phyloP scores from a whole-genome alignment of 2,329 filamentous ascomycete species.

The Geosmithia morbida region DNA sequence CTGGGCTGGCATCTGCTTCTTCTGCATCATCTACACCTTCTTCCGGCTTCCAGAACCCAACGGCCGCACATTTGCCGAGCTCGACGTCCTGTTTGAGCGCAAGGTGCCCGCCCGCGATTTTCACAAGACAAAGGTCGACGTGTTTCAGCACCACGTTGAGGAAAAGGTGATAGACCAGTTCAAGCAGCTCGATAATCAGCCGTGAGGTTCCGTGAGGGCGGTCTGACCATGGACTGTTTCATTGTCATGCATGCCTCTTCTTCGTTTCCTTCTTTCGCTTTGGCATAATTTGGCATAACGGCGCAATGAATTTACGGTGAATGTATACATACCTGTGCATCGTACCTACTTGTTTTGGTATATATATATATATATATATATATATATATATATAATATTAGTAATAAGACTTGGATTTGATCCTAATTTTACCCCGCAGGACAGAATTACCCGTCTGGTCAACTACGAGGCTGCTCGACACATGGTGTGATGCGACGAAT shows the following conservation, averaged over 20 bases:
- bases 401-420: background rate
- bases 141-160: constrained; percentile 37
- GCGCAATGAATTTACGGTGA: background rate
- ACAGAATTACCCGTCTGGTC: background rate
- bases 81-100: constrained; percentile 73
- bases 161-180: constrained; percentile 32
- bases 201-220: background rate
- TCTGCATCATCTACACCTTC: constrained; percentile 62
- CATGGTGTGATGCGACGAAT: background rate
- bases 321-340: background rate
- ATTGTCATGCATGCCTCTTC: background rate
- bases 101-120: constrained; percentile 61
- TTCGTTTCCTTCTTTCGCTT: background rate
- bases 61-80: constrained; percentile 71
- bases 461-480: too few species aligned
- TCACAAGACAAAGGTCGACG: constrained; percentile 39
- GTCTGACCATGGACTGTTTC: background rate
- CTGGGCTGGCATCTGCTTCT: constrained; percentile 69
- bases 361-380: background rate
- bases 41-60: constrained; percentile 52
- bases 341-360: background rate
- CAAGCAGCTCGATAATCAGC: constrained; percentile 17
- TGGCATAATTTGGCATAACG: background rate
- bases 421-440: background rate
- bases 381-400: background rate